Evolutionary conservation across 1,139 yeast species (phyloP).

Genomic region (Geotrichum citri-aurantii): DNA sequence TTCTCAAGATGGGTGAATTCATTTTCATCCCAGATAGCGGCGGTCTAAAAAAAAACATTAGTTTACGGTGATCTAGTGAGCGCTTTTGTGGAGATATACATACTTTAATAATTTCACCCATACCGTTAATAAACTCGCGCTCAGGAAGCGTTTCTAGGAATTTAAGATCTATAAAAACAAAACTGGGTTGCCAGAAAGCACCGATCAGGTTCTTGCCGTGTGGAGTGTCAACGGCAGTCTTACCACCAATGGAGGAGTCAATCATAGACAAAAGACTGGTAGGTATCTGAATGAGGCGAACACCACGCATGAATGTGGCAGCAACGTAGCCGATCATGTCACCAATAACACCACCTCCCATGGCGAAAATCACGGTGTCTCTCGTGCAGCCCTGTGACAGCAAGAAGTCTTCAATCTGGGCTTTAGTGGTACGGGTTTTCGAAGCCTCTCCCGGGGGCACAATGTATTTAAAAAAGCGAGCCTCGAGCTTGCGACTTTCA

Average conservation of each 20-base stretch:
- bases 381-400: constrained; percentile 87
- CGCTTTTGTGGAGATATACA: constrained; percentile 12
- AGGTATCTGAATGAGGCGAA: constrained; percentile 88
- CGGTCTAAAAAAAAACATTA: constrained; percentile 45
- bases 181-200: constrained; percentile 94
- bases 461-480: constrained; percentile 65
- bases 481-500: constrained; percentile 35
- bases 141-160: constrained; percentile 86
- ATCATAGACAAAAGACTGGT: constrained; percentile 95
- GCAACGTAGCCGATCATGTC: constrained; percentile 99
- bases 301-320: constrained; percentile 98
- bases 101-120: constrained; percentile 90
- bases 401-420: constrained; percentile 86
- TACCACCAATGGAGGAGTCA: constrained; percentile 97
- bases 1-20: constrained; percentile 82
- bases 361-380: constrained; percentile 89
- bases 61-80: not conserved
- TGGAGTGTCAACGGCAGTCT: constrained; percentile 98
- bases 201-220: constrained; percentile 94
- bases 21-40: constrained; percentile 92
- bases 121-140: constrained; percentile 94
- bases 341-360: constrained; percentile 99
- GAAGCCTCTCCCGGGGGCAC: constrained; percentile 93
- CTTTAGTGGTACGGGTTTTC: constrained; percentile 85
- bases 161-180: constrained; percentile 80